A percentile compares a stretch with the other conserved stretches of the same genome.
These are phyloP conservation scores for Gaeumannomyces tritici DNA, from an alignment of 2,329 filamentous ascomycete genomes.

Conservation along the genomic window DNA sequence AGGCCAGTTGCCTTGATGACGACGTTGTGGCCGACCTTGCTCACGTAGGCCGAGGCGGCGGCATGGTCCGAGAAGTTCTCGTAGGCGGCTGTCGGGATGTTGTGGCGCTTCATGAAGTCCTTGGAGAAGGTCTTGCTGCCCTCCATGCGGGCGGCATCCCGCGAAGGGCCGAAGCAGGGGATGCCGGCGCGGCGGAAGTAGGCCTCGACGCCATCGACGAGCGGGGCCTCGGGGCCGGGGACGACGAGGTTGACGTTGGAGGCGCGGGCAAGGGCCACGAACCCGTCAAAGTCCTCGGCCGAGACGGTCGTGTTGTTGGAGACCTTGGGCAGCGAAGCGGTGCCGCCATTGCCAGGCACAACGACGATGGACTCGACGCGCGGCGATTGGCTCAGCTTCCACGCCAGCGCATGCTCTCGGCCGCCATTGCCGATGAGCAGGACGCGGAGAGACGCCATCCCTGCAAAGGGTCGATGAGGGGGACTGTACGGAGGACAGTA, in stretches of 20 bases:
- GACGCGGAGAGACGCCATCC: conserved; percentile 25
- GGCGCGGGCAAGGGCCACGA: conserved; percentile 66
- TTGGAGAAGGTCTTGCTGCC: conserved; percentile 97
- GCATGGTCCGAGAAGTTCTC: conserved; percentile 78
- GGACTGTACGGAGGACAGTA: neutral
- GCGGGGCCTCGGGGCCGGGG: conserved; percentile 85
- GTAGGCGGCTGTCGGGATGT: conserved; percentile 85
- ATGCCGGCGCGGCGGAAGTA: conserved; percentile 70
- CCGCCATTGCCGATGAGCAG: conserved; percentile 90
- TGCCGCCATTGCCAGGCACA: conserved; percentile 80
- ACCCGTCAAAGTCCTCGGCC: conserved; percentile 65
- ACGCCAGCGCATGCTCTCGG: conserved; percentile 87
- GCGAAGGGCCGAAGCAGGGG: conserved; percentile 75
- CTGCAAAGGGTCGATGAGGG: neutral
- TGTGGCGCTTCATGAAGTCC: conserved; percentile 89
- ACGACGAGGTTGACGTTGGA: conserved; percentile 74
- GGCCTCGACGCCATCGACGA: conserved; percentile 82
- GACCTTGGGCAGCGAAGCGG: conserved; percentile 59
- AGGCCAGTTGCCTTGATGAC: conserved; percentile 89
- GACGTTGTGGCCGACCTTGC: conserved; percentile 59
- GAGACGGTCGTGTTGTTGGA: conserved; percentile 62
- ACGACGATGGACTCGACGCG: conserved; percentile 65
- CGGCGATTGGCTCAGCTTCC: conserved; percentile 81
- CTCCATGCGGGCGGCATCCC: conserved; percentile 80
- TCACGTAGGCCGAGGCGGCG: conserved; percentile 63